These are phyloP conservation scores for Lepidium didymum DNA, from an alignment of 345 rosid species.

Conservation along the genomic window DNA sequence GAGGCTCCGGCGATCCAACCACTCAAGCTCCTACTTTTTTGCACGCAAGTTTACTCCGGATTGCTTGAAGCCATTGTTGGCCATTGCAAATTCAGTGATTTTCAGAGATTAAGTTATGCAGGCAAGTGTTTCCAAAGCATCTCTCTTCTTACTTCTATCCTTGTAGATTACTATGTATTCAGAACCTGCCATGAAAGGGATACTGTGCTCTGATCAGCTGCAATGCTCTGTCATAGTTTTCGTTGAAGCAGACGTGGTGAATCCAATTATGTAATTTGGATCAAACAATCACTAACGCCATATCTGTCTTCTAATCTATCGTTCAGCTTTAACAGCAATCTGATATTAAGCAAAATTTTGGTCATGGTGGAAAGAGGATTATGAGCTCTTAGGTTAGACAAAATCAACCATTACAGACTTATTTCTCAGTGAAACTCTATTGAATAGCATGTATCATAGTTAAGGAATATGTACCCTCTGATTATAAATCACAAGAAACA, in stretches of 20 bases:
- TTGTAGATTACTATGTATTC: background rate
- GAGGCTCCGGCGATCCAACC: constrained; percentile 52
- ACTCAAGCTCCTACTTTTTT: constrained; percentile 71
- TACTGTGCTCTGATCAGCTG: background rate
- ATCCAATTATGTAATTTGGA: background rate
- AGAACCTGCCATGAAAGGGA: background rate
- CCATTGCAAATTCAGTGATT: constrained; percentile 63
- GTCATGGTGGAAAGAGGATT: background rate
- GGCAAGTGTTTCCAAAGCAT: constrained; percentile 33
- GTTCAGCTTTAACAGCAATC: background rate
- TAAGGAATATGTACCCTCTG: background rate
- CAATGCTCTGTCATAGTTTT: constrained; percentile 1
- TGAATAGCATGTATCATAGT: background rate
- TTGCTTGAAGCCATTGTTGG: constrained; percentile 73
- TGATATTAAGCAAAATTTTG: background rate
- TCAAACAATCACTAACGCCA: background rate
- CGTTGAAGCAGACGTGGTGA: background rate
- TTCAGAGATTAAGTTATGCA: constrained; percentile 59
- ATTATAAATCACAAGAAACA: background rate
- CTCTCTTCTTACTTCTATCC: background rate
- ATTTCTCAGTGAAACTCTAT: background rate
- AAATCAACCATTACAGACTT: background rate
- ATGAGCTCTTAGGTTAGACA: background rate
- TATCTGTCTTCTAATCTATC: background rate
- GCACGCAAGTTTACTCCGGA: constrained; percentile 91